A percentile compares a stretch with the other conserved stretches of the same genome.
Evolutionary conservation across 495 filamentous ascomycete genomes (phyloP).

Genomic region (Aspergillus bridgeri): DNA sequence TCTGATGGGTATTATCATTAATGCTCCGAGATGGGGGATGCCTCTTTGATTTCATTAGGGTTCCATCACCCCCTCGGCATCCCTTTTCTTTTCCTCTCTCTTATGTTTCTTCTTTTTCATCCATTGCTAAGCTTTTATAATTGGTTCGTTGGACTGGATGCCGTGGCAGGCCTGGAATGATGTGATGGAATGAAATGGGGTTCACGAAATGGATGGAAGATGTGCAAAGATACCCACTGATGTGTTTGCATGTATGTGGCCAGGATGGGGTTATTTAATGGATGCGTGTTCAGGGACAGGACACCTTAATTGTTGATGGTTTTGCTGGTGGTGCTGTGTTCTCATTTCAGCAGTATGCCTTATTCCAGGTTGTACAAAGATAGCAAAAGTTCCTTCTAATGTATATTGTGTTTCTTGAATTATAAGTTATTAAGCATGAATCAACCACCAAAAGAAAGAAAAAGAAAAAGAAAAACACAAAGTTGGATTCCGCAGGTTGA

Average conservation of each 20-base stretch:
- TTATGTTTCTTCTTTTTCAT: neutral
- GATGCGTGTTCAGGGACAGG: neutral
- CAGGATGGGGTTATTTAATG: neutral
- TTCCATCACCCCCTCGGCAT: neutral
- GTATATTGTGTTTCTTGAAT: neutral
- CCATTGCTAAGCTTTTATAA: neutral
- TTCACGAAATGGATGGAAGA: neutral
- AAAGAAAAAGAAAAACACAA: too few relatives aligned
- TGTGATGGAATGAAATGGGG: neutral
- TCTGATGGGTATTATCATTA: constrained; percentile 56
- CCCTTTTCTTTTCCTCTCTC: neutral
- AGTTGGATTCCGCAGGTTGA: neutral
- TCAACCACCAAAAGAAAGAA: too few relatives aligned
- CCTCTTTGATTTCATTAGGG: neutral
- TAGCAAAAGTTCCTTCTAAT: neutral
- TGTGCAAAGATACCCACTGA: neutral
- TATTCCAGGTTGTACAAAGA: too few relatives aligned
- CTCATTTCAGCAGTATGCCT: neutral
- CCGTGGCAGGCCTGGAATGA: too few relatives aligned
- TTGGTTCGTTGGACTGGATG: neutral
- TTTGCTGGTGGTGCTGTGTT: neutral
- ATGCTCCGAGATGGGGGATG: constrained; percentile 45
- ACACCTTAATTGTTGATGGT: neutral
- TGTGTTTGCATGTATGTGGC: neutral
- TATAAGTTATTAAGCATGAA: too few relatives aligned